phyloP scores from a whole-genome alignment of 139 green algal genomes.

The Micractinium sp. region DNA sequence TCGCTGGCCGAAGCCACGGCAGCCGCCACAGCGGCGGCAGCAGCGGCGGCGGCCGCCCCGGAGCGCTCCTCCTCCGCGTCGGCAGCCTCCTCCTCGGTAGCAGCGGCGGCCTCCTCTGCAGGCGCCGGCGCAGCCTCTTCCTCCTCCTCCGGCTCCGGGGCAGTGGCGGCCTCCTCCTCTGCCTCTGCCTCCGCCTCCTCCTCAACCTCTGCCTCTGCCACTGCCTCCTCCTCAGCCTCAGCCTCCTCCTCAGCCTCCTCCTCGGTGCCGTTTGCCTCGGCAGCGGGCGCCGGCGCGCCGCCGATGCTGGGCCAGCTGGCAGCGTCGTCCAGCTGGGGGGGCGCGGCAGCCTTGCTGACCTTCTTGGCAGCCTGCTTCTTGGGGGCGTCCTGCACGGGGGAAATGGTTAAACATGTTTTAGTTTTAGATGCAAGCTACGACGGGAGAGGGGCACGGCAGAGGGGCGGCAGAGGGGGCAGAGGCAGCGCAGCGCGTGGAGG shows the following conservation, averaged over 20 bases:
- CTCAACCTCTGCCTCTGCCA: not conserved
- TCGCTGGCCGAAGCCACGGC: not conserved
- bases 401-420: not conserved
- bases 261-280: not conserved
- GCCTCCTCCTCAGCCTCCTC: not conserved
- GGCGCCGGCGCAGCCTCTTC: not conserved
- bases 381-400: not conserved
- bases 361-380: not conserved
- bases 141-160: no score
- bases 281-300: conserved; percentile 11
- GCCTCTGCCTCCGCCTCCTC: not conserved
- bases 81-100: not conserved
- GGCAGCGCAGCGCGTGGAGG: no score
- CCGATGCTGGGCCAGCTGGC: conserved; percentile 48
- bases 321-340: conserved; percentile 44
- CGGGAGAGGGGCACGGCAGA: no score
- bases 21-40: not conserved
- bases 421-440: no score
- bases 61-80: not conserved
- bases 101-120: not conserved
- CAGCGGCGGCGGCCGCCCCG: no score
- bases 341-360: conserved; percentile 13
- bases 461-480: not conserved
- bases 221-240: not conserved
- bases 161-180: no score